Base-by-base conservation (phyloP, 202 grass and related monocot genomes). In the Cymbopogon flexuosus region DNA sequence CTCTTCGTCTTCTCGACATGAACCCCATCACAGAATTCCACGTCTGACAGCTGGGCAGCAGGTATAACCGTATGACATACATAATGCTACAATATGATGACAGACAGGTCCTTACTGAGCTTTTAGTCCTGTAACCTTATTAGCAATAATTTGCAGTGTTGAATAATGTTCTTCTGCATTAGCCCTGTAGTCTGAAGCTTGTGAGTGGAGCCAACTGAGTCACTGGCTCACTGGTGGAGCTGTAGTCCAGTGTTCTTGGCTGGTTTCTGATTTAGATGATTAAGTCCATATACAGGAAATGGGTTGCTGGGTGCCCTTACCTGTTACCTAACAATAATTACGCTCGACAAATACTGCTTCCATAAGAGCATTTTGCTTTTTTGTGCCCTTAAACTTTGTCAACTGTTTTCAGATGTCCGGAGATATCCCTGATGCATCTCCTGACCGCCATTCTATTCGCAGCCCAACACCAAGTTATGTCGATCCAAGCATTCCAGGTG, bases 401-500 rank as follows among this genome's bases (percentile, higher is more conserved):
- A n/a, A 39, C 37, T 84, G 14, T 71, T 21, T 87, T 73, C 72
- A 97, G 94, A 84, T 91, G 30, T 97, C 92, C 74, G 90, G 92
- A 69, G 94, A 97, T 67, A 88, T 97, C 56, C 92, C 94, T 81
- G 92, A 94, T 88, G 94, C 92, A 77, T 94, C 92, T 62, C 94
- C 94, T 16, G 94, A 97, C 58, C 94, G 90, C 34, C 92, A 97
- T 72, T 97, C 94, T 86, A 84, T 97, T 84, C 90, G 94, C 56
- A 97, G 94, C 69, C 86, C 83, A 84, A 90, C 92, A 34, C 89
- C 94, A 30, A 93, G 94, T 76, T 94, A 97, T 79, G 86, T 97
- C 41, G 94, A 97, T 87, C 94, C 94, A 56, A 97, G 90, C 80
- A 84, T 94, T 81, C 94, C 95, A 91, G 95, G 95, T 98, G 87